Evolutionary conservation across 2,329 filamentous ascomycete species (phyloP), one percentile per base, ranked within the genome.

Genomic region (Aspergillus aculeatus): DNA sequence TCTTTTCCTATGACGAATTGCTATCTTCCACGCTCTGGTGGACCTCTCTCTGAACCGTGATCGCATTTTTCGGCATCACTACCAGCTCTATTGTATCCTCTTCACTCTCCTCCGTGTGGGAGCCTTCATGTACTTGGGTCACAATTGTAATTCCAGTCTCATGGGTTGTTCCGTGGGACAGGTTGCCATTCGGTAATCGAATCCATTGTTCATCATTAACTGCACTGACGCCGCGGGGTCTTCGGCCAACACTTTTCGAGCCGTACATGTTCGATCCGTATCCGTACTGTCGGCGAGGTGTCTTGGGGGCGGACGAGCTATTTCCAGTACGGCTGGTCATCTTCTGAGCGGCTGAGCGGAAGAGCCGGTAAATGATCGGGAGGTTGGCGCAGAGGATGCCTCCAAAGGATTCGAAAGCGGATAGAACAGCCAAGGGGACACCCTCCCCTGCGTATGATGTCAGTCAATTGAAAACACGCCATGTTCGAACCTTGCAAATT

Each of bases 321-420:
- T 47, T 48, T 16, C 41, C 49, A 19, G 26, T 32, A 23, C 50
- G 50, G 19, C 52, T 59, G 47, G 24, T 47, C 24, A 59, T 41
- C 16, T 59, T 59, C 16, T 59, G 57, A 2, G 47, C 57, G 35
- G 52, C 57, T 16, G 32, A 49, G 16, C 24, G 24, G 35, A 56
- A 59, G 4, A 59, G n/a, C n/a, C 57, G 57, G 51, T 59, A 59
- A 52, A 59, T 59, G 32, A 59, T 59, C 4, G 52, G 57, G 5
- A 59, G 52, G 26, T 59, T 59, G 35, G 57, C 57, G 52, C 57
- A 59, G 51, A 59, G 57, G 4, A 59, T 35, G 2, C 47, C 52
- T 1, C 52, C 57, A 21, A 59, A 38, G 2, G 52, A 59, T 47
- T 59, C 57, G 26, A 59, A 59, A 12, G 44, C 57, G 1, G 57